Evolutionary conservation across 2,329 filamentous ascomycete species (phyloP).

Genomic region (Pyrenophora graminea): DNA sequence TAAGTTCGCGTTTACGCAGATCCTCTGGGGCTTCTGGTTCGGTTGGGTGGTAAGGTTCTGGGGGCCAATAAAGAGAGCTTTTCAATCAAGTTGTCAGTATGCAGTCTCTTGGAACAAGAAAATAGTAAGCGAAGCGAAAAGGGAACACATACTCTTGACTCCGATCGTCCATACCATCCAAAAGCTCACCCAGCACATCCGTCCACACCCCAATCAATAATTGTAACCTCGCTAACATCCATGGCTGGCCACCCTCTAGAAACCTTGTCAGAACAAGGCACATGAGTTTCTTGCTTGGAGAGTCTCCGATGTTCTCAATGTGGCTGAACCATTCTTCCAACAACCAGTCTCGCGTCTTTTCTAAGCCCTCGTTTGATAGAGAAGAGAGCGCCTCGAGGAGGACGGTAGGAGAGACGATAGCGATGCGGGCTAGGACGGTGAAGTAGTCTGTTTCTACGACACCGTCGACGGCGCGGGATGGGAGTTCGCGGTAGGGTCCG

Average conservation of each 20-base stretch:
- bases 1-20: conserved; percentile 54
- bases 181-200: conserved; percentile 67
- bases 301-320: conserved; percentile 69
- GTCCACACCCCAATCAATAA: conserved; percentile 79
- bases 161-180: conserved; percentile 61
- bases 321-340: conserved; percentile 68
- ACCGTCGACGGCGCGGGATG: conserved; percentile 69
- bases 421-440: conserved; percentile 76
- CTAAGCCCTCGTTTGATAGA: conserved; percentile 24
- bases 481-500: conserved; percentile 69
- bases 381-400: conserved; percentile 63
- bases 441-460: conserved; percentile 86
- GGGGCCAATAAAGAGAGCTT: conserved; percentile 50
- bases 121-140: not conserved
- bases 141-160: conserved; percentile 38
- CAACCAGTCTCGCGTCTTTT: conserved; percentile 52
- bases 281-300: conserved; percentile 70
- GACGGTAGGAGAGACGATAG: conserved; percentile 70
- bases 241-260: conserved; percentile 64
- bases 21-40: conserved; percentile 53
- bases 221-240: conserved; percentile 67
- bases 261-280: conserved; percentile 73
- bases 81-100: not conserved
- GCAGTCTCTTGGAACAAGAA: too few relatives aligned
- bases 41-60: conserved; percentile 34